Evolutionary conservation across 2,329 filamentous ascomycete genomes (phyloP), one percentile per base, ranked within the genome.

Genomic region (Trichophaea hybrida): DNA sequence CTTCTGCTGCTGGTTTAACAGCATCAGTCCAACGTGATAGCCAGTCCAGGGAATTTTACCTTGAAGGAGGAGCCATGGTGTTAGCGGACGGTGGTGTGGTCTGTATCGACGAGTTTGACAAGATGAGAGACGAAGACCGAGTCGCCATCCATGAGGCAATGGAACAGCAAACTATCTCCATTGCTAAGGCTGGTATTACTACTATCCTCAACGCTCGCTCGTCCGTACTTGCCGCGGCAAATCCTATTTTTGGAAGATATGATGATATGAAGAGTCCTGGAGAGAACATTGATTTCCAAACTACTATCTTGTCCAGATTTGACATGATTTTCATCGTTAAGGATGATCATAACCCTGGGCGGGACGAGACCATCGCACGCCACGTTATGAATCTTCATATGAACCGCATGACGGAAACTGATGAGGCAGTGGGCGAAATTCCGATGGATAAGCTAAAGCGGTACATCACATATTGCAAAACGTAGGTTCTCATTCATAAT

Each of bases 301-400:
- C 93, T 0, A 98, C 93, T 2, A 97, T 98, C 69, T 72, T 98
- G 66, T 97, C 91, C 1, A 87, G 93, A 79, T 98, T 98, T 72
- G 93, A 98, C 73, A 96, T 98, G 88, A 97, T 98, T 66, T 98
- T 97, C 76, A 96, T 98, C 66, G 91, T 98, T 64, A 88, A 87
- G 68, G 93, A 98, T 72, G 89, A 94, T 63, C 93, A 98, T 72
- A 88, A 91, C 63, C 81, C 88, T 49, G 84, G 81, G 59, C 87
- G 91, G 69, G 93, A 98, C 70, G 88, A 96, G 75, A 84, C 80
- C 3, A 97, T 98, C 69, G 93, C 93, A 10, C 91, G 85, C 70
- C 93, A 98, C 80, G 91, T 98, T 70, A 95, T 98, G 83, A 83
- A 85, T 50, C 90, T 98, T 65, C 91, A 97, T 69, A 97, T 96